phyloP scores from a whole-genome alignment of 1,139 yeast genomes.

The Groenewaldozyma auringiensis region DNA sequence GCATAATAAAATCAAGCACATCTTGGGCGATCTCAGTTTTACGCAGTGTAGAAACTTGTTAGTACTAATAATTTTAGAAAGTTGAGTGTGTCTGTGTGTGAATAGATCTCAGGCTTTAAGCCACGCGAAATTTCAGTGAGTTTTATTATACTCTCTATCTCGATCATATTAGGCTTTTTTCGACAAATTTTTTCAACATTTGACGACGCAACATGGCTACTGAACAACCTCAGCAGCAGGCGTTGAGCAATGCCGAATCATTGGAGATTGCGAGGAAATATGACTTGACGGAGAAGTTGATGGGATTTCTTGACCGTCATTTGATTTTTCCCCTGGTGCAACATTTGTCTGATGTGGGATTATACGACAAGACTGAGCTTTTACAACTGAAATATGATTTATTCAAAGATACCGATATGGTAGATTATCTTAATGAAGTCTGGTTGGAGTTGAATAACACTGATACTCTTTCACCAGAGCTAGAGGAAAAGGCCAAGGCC shows the following conservation, averaged over 20 bases:
- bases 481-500: conserved; percentile 23
- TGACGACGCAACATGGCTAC: not conserved
- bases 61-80: no score
- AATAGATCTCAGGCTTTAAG: no score
- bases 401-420: conserved; percentile 50
- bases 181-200: not conserved
- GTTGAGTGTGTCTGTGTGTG: no score
- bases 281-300: conserved; percentile 45
- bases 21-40: no score
- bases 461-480: conserved; percentile 34
- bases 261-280: conserved; percentile 27
- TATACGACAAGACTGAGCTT: conserved; percentile 40
- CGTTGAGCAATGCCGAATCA: conserved; percentile 11
- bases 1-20: no score
- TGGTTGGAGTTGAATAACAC: conserved; percentile 37
- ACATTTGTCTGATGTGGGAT: conserved; percentile 37
- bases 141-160: not conserved
- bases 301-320: conserved; percentile 53
- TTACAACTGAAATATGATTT: conserved; percentile 43
- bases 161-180: not conserved
- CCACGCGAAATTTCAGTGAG: not conserved
- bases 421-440: conserved; percentile 40
- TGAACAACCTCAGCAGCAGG: conserved; percentile 5
- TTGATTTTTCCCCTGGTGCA: conserved; percentile 47
- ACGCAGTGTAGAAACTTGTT: no score